These are phyloP conservation scores for Prunus padus DNA, from an alignment of 306 rosid genomes.

Conservation along the genomic window DNA sequence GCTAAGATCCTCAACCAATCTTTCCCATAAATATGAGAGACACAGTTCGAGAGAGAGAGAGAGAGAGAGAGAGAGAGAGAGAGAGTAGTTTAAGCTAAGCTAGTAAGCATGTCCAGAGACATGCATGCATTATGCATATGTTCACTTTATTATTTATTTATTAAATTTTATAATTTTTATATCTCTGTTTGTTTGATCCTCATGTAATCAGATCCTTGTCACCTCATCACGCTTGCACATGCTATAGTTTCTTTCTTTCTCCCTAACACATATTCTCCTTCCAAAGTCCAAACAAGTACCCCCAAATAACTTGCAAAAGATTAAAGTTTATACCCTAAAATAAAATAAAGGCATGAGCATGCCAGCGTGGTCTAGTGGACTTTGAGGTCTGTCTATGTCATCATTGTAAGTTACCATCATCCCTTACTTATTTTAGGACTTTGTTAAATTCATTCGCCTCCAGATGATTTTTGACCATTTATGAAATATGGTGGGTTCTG, in stretches of 20 bases:
- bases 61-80: too few species aligned
- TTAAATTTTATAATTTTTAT: neutral
- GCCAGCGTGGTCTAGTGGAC: neutral
- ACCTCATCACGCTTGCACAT: conserved; percentile 29
- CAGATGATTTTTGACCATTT: neutral
- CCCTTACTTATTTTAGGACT: neutral
- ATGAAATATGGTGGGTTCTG: too few species aligned
- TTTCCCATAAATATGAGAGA: neutral
- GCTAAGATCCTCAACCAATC: neutral
- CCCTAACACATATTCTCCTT: conserved; percentile 4
- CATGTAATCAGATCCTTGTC: conserved; percentile 30
- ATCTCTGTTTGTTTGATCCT: neutral
- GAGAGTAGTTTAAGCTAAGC: neutral
- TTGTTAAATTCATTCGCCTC: neutral
- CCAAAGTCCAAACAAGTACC: neutral
- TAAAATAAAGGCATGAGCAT: neutral
- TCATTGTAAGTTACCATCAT: neutral
- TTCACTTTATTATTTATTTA: neutral
- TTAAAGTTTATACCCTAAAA: too few species aligned
- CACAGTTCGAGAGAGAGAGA: too few species aligned
- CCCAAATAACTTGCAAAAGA: neutral
- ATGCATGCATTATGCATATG: conserved; percentile 11
- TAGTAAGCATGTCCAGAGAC: neutral
- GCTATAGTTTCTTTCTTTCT: neutral
- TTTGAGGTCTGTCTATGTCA: conserved; percentile 1